Evolutionary conservation across 208 protist species (phyloP), one percentile per base, ranked within the genome.

Genomic region (Leishmania arabica): DNA sequence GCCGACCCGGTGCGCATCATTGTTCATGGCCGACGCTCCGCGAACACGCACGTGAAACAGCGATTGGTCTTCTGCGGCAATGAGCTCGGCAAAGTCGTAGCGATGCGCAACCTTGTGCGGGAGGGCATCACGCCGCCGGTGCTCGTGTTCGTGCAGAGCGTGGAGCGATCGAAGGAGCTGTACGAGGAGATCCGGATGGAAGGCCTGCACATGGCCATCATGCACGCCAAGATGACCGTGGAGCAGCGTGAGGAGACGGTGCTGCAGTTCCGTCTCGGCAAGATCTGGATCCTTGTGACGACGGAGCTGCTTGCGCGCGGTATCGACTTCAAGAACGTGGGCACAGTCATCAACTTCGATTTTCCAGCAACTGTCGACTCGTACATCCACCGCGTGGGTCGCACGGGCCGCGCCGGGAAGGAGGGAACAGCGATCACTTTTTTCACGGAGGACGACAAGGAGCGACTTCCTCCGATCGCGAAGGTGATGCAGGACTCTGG

Each of bases 331-430:
- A 99, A 99, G 77, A 98, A 98, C 77, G 96, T 99, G 42, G 93
- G 93, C 66, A 95, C 95, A 9, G 99, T 99, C 37, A 99, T 99
- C 89, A 99, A 99, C 91, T 99, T 99, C 86, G 99, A 99, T 87
- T 98, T 99, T 71, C 99, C 99, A 3, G 89, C 95, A 19, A 98
- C 95, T 2, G 85, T 98, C 9, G 92, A 98, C 51, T 93, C 86
- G 34, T 99, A 99, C 85, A 98, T 99, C 81, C 99, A 99, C 84
- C 93, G 99, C 40, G 95, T 99, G 49, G 99, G 97, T 56, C 91
- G 96, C 45, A 97, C 92, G 49, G 98, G 94, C 74, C 96, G 93
- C 84, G 98, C 89, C 54, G 98, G 91, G 45, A 92, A 91, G 90
- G 82, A 75, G 15, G 97, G 99, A 56, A 81, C 82, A 24, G 98